phyloP scores from a whole-genome alignment of 2,329 filamentous ascomycete species.

The Fusarium albidum region DNA sequence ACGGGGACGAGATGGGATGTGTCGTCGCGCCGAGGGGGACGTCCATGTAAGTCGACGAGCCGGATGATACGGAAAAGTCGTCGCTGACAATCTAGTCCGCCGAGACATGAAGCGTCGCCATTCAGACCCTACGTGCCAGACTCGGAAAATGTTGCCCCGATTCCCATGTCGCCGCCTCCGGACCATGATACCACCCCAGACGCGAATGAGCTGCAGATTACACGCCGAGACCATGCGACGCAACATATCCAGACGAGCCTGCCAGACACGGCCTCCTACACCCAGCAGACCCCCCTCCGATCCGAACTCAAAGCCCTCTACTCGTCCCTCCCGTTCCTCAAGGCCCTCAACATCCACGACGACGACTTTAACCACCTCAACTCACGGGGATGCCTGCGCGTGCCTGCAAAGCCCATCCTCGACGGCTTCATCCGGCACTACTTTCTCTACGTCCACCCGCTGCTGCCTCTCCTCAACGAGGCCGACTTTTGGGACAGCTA shows the following conservation, averaged over 20 bases:
- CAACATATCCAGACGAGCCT: too few relatives aligned
- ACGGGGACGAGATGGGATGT: conserved; percentile 27
- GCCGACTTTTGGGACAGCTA: conserved; percentile 29
- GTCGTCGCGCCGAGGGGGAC: conserved; percentile 23
- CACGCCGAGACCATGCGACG: not conserved
- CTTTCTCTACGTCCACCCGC: conserved; percentile 30
- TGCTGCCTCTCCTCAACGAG: conserved; percentile 30
- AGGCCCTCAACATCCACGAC: conserved; percentile 26
- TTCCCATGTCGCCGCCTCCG: too few relatives aligned
- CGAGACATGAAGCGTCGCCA: too few relatives aligned
- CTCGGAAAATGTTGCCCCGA: too few relatives aligned
- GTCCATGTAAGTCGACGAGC: not conserved
- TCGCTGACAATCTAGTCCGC: too few relatives aligned
- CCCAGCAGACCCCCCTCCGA: conserved; percentile 7
- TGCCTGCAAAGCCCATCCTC: conserved; percentile 29
- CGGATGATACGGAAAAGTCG: not conserved
- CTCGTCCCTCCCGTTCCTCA: conserved; percentile 29
- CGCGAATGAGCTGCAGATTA: too few relatives aligned
- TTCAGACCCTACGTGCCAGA: too few relatives aligned
- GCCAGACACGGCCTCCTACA: too few relatives aligned
- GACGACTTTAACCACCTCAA: conserved; percentile 23
- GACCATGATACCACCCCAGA: too few relatives aligned
- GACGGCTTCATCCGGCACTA: conserved; percentile 32
- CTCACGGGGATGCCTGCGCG: conserved; percentile 27
- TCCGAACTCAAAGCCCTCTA: conserved; percentile 32